These are phyloP conservation scores for Adenanthera pavonina DNA, from an alignment of 306 rosid species.

Conservation along the genomic window DNA sequence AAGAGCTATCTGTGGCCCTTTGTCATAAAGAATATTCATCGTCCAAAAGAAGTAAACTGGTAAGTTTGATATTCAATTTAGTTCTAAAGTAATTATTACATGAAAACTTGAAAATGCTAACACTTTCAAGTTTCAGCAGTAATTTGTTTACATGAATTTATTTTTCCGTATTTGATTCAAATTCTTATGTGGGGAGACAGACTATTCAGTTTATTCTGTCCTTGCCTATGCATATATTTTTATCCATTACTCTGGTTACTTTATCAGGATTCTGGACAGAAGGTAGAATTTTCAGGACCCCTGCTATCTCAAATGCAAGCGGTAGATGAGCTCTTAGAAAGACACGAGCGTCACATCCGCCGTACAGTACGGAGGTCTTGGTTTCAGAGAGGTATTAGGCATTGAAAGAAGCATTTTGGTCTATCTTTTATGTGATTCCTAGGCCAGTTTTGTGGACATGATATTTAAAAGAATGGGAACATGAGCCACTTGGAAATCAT, in stretches of 20 bases:
- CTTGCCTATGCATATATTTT: conserved; percentile 23
- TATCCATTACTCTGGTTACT: conserved; percentile 41
- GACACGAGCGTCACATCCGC: conserved; percentile 91
- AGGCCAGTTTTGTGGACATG: neutral
- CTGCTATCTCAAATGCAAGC: conserved; percentile 80
- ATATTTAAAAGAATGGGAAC: neutral
- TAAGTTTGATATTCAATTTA: conserved; percentile 44
- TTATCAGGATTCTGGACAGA: conserved; percentile 79
- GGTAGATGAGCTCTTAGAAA: conserved; percentile 89
- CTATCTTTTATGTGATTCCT: conserved; percentile 8
- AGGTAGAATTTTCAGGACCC: conserved; percentile 95
- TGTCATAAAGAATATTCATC: conserved; percentile 73
- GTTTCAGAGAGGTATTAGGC: conserved; percentile 82
- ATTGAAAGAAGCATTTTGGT: conserved; percentile 2
- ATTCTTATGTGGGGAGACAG: conserved; percentile 13
- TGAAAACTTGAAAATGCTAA: neutral
- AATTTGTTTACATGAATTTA: neutral
- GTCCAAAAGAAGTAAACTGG: conserved; percentile 77
- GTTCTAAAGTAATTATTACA: neutral
- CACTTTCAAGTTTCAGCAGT: neutral
- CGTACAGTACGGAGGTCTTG: conserved; percentile 76
- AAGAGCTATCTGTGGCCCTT: conserved; percentile 74
- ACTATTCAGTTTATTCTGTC: conserved; percentile 20
- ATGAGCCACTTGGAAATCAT: neutral
- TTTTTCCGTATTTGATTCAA: neutral